phyloP scores from a whole-genome alignment of 208 protist species.

The Trypanosoma avium region DNA sequence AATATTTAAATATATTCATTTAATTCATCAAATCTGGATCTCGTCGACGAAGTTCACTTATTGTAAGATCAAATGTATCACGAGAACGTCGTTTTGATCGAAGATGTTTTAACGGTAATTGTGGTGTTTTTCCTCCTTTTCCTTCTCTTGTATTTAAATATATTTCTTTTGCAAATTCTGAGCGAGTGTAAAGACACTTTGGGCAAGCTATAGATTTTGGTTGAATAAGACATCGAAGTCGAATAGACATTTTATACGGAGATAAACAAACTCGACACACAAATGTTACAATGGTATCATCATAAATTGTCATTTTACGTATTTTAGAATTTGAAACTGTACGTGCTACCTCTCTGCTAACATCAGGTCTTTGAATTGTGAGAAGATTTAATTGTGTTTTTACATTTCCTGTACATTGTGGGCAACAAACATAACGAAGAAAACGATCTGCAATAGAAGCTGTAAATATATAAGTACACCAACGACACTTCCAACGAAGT shows the following conservation, averaged over 20 bases:
- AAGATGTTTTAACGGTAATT: constrained; percentile 4
- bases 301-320: constrained; percentile 52
- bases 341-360: constrained; percentile 58
- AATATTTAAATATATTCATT: background rate
- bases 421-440: constrained; percentile 61
- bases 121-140: constrained; percentile 22
- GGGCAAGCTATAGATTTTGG: constrained; percentile 51
- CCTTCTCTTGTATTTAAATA: constrained; percentile 26
- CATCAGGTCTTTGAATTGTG: constrained; percentile 70
- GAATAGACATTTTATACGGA: constrained; percentile 65
- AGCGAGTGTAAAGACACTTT: constrained; percentile 56
- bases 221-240: constrained; percentile 56
- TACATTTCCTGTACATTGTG: constrained; percentile 59
- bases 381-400: constrained; percentile 56
- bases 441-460: constrained; percentile 55
- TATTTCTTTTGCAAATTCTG: constrained; percentile 24
- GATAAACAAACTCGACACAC: constrained; percentile 73
- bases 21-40: constrained; percentile 50
- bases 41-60: constrained; percentile 40
- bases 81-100: constrained; percentile 25
- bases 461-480: constrained; percentile 51
- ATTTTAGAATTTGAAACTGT: constrained; percentile 46
- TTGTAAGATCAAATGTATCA: constrained; percentile 27
- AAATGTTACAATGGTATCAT: constrained; percentile 56
- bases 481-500: constrained; percentile 64